These are phyloP conservation scores for Lodderomyces margitis DNA, from an alignment of 1,139 yeast genomes.

Conservation along the genomic window DNA sequence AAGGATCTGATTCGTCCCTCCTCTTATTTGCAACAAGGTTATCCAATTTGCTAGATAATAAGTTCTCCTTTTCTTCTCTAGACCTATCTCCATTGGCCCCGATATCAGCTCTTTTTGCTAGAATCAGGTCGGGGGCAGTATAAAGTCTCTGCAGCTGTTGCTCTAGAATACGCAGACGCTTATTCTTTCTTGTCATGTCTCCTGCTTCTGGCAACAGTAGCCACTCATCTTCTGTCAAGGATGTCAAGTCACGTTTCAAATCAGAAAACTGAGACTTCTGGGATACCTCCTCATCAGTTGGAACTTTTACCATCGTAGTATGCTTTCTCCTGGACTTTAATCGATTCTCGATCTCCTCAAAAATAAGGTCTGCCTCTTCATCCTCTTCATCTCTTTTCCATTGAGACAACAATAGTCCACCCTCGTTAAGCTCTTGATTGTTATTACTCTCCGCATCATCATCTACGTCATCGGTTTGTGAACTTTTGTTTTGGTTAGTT, in stretches of 20 bases:
- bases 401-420: constrained; percentile 18
- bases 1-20: constrained; percentile 46
- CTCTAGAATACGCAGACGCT: constrained; percentile 62
- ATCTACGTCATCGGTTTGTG: constrained; percentile 36
- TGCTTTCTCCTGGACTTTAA: constrained; percentile 36
- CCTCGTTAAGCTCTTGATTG: constrained; percentile 18
- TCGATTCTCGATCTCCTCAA: constrained; percentile 60
- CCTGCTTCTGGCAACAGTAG: constrained; percentile 80
- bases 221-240: constrained; percentile 76
- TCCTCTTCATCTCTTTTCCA: constrained; percentile 53
- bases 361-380: constrained; percentile 72
- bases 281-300: constrained; percentile 9
- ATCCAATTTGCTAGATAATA: constrained; percentile 50
- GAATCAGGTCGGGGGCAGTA: constrained; percentile 77
- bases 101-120: constrained; percentile 21
- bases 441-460: constrained; percentile 22
- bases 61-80: constrained; percentile 45
- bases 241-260: constrained; percentile 59
- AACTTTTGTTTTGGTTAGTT: constrained; percentile 49
- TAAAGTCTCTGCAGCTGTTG: constrained; percentile 69
- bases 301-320: background rate
- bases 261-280: constrained; percentile 30
- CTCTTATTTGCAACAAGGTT: constrained; percentile 15
- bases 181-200: constrained; percentile 79
- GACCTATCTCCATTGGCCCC: constrained; percentile 5